Evolutionary conservation across 2,329 filamentous ascomycete species (phyloP).

Genomic region (Metarhizium anisopliae): DNA sequence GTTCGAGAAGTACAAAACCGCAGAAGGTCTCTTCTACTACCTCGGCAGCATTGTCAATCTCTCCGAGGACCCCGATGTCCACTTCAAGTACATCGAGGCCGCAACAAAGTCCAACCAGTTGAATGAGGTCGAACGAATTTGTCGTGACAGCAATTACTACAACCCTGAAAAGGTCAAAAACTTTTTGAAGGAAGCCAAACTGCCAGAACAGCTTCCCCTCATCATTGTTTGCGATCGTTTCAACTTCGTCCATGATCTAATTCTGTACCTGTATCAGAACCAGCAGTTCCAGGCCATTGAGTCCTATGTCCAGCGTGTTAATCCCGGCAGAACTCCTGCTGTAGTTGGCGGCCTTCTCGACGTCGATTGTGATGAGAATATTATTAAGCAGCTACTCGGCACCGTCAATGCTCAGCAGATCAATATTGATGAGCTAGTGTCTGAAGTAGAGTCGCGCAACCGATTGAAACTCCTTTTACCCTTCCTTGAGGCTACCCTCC

Average conservation of each 20-base stretch:
- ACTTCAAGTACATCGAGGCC: slow-evolving; percentile 99
- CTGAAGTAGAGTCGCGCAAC: slow-evolving; percentile 92
- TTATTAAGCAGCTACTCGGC: slow-evolving; percentile 84
- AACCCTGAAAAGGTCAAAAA: slow-evolving; percentile 97
- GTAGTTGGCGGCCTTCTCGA: slow-evolving; percentile 91
- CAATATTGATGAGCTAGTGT: slow-evolving; percentile 88
- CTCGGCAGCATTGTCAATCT: slow-evolving; percentile 96
- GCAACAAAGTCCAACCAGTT: slow-evolving; percentile 90
- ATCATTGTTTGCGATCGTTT: slow-evolving; percentile 99
- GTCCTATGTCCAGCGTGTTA: slow-evolving; percentile 94
- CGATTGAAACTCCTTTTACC: slow-evolving; percentile 89
- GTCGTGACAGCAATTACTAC: slow-evolving; percentile 83
- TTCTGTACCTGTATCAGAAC: slow-evolving; percentile 96
- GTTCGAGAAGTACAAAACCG: slow-evolving; percentile 95
- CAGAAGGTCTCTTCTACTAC: slow-evolving; percentile 96
- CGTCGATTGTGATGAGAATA: slow-evolving; percentile 91
- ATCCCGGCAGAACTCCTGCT: slow-evolving; percentile 80
- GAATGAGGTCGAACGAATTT: slow-evolving; percentile 94
- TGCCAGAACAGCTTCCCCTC: slow-evolving; percentile 86
- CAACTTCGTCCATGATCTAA: slow-evolving; percentile 95
- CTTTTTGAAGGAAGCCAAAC: slow-evolving; percentile 92
- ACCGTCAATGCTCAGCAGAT: slow-evolving; percentile 80
- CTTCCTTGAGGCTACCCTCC: slow-evolving; percentile 88
- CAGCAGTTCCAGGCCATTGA: slow-evolving; percentile 99
- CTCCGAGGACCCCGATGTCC: slow-evolving; percentile 88